Percentiles rank a stretch among this genome's conserved stretches.
These are phyloP conservation scores for Sanghuangporus weigelae DNA, from an alignment of 1,284 basidiomycete species.

Conservation along the genomic window DNA sequence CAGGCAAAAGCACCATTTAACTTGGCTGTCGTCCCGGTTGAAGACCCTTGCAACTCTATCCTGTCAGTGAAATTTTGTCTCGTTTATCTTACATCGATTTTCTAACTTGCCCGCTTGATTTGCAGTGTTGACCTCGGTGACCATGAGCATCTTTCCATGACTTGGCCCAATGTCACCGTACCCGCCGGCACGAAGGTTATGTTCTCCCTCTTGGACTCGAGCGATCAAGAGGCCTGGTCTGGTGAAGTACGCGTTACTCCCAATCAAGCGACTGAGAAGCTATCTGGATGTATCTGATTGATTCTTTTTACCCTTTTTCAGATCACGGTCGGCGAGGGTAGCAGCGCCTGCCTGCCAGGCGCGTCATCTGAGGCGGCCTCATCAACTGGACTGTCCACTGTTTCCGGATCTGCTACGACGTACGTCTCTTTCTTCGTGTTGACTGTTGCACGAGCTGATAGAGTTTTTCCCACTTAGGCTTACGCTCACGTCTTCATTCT, in stretches of 20 bases:
- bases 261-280: not conserved
- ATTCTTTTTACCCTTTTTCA: slow-evolving; percentile 24
- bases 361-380: slow-evolving; percentile 13
- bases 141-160: slow-evolving; percentile 37
- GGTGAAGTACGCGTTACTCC: slow-evolving; percentile 37
- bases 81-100: not conserved
- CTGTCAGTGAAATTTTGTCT: slow-evolving; percentile 41
- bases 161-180: slow-evolving; percentile 42
- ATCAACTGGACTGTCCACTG: slow-evolving; percentile 22
- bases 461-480: slow-evolving; percentile 6
- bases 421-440: slow-evolving; percentile 21
- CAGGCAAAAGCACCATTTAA: slow-evolving; percentile 47
- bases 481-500: slow-evolving; percentile 20
- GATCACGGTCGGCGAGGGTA: slow-evolving; percentile 49
- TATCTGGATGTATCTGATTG: slow-evolving; percentile 5
- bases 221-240: slow-evolving; percentile 60
- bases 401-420: slow-evolving; percentile 17
- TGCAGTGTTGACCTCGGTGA: slow-evolving; percentile 54
- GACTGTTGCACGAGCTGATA: not conserved
- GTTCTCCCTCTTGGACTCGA: slow-evolving; percentile 51
- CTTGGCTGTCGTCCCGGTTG: slow-evolving; percentile 46
- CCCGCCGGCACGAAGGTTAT: slow-evolving; percentile 44
- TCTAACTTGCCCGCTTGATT: not conserved
- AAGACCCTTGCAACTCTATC: slow-evolving; percentile 51
- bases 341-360: slow-evolving; percentile 41